A percentile compares a stretch with the other conserved stretches of the same genome.
Conservation (phyloP, 306 rosid genomes). For the Cicer bijugum region DNA sequence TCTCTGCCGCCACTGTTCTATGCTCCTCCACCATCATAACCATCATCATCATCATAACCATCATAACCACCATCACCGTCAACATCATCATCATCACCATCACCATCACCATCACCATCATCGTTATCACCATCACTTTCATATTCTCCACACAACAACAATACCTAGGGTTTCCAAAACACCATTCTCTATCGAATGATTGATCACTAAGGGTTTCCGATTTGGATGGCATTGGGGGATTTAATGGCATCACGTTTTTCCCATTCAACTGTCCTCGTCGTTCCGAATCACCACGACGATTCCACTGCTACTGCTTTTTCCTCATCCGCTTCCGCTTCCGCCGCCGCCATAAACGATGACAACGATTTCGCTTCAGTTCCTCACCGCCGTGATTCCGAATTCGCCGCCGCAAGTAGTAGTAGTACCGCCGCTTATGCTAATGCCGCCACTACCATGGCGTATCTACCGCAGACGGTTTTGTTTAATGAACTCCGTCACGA, state of each 20-base stretch:
- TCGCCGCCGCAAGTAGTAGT: slow-evolving; percentile 65
- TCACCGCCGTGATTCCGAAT: slow-evolving; percentile 65
- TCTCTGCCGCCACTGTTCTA: slow-evolving; percentile 48
- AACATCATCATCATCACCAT: background rate
- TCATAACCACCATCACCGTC: background rate
- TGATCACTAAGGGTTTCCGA: slow-evolving; percentile 52
- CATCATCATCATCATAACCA: background rate
- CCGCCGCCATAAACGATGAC: slow-evolving; percentile 10
- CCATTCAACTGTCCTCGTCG: slow-evolving; percentile 73
- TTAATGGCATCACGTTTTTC: slow-evolving; percentile 93
- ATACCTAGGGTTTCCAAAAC: slow-evolving; percentile 49
- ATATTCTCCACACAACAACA: background rate
- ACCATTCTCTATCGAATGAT: slow-evolving; percentile 45
- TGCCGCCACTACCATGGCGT: slow-evolving; percentile 82
- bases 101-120: background rate
- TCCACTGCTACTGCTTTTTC: slow-evolving; percentile 4
- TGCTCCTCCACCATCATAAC: slow-evolving; percentile 32
- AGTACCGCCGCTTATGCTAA: slow-evolving; percentile 59
- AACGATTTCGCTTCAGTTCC: slow-evolving; percentile 9
- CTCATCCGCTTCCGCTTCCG: slow-evolving; percentile 6
- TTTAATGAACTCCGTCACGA: slow-evolving; percentile 87
- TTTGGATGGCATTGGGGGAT: slow-evolving; percentile 99
- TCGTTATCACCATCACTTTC: background rate
- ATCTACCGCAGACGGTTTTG: slow-evolving; percentile 75
- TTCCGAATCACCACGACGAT: slow-evolving; percentile 57